Evolutionary conservation across 192 early-diverging fungal species (phyloP).

Genomic region (Phycomyces blakesleeanus): DNA sequence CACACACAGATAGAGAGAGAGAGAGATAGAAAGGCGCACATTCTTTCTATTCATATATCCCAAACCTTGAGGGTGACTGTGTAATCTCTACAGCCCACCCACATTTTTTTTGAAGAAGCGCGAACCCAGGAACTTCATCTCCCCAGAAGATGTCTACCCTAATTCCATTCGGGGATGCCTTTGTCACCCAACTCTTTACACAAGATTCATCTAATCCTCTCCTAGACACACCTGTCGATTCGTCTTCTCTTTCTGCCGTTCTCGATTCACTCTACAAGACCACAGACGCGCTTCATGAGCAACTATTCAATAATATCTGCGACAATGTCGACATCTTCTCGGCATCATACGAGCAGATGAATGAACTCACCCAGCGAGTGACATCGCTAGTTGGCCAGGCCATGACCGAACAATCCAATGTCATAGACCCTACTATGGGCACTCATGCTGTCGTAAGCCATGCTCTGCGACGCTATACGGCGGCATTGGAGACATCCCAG

Average conservation of each 20-base stretch:
- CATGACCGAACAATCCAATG: neutral
- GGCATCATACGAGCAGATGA: neutral
- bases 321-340: constrained; percentile 11
- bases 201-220: neutral
- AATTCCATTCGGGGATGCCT: constrained; percentile 4
- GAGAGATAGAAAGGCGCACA: too few species aligned
- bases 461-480: neutral
- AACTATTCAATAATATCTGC: constrained; percentile 4
- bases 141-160: constrained; percentile 6
- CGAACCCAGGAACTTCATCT: neutral
- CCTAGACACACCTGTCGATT: constrained; percentile 1
- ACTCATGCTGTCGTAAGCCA: neutral
- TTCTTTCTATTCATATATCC: too few species aligned
- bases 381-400: neutral
- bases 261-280: neutral
- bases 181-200: constrained; percentile 6
- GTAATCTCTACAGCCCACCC: neutral
- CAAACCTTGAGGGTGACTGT: too few species aligned
- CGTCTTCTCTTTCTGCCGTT: constrained; percentile 6
- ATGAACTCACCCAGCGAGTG: neutral
- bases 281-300: constrained; percentile 12
- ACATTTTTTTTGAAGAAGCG: neutral
- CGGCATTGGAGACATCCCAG: neutral
- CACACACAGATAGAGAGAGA: too few species aligned
- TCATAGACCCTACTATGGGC: neutral